A percentile compares a stretch with the other conserved stretches of the same genome.
phyloP scores from a whole-genome alignment of 768 basidiomycete species.

The Tylopilus subfusipes region DNA sequence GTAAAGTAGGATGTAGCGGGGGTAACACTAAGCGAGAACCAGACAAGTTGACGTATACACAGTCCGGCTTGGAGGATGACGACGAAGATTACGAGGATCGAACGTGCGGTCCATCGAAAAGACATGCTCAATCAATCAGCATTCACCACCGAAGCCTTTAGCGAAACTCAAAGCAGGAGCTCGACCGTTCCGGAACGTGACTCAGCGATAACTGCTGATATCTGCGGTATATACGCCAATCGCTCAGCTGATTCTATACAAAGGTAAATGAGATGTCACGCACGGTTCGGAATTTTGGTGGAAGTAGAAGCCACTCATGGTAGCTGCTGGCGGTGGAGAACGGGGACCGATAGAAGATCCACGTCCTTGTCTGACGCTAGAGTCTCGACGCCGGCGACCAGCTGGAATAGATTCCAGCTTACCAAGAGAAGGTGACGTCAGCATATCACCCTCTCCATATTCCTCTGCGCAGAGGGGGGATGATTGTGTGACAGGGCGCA shows the following conservation, averaged over 20 bases:
- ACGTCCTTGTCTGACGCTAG: conserved; percentile 45
- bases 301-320: conserved; percentile 91
- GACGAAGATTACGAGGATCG: not conserved
- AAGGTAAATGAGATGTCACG: conserved; percentile 34
- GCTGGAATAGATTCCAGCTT: conserved; percentile 40
- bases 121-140: not conserved
- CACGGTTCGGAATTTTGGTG: conserved; percentile 92
- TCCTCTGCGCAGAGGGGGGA: conserved; percentile 33
- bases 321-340: conserved; percentile 51
- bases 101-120: conserved; percentile 3
- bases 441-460: conserved; percentile 24
- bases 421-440: conserved; percentile 30
- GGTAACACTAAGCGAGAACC: conserved; percentile 21
- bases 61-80: conserved; percentile 6
- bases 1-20: conserved; percentile 12
- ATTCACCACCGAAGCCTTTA: conserved; percentile 34
- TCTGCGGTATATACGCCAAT: conserved; percentile 36
- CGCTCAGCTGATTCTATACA: conserved; percentile 4
- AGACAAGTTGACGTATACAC: conserved; percentile 14
- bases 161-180: conserved; percentile 84
- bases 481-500: conserved; percentile 34
- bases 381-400: conserved; percentile 39
- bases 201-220: conserved; percentile 86
- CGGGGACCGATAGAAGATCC: conserved; percentile 49
- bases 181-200: conserved; percentile 71